Evolutionary conservation across 306 rosid genomes (phyloP).

Genomic region (Quercus wislizeni): DNA sequence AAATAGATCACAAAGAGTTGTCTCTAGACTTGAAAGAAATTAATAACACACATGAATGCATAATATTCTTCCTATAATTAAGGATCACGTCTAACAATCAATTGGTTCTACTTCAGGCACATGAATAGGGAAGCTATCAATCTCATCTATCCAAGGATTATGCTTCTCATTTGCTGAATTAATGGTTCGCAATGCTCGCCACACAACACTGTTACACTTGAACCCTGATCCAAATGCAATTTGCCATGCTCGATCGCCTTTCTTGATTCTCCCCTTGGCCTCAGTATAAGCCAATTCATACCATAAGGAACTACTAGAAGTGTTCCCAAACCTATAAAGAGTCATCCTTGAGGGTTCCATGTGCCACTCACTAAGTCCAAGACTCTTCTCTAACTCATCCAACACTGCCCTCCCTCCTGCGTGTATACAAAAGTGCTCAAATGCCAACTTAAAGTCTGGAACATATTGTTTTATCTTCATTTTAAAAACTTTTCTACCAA

Average conservation of each 20-base stretch:
- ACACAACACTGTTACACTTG: conserved; percentile 6
- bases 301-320: not conserved
- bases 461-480: not conserved
- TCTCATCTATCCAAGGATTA: not conserved
- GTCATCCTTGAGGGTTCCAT: conserved; percentile 7
- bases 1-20: not conserved
- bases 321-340: conserved; percentile 5
- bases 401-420: conserved; percentile 2
- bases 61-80: not conserved
- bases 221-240: conserved; percentile 6
- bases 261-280: conserved; percentile 2
- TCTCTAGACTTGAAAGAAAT: not conserved
- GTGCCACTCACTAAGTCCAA: not conserved
- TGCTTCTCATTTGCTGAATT: not conserved
- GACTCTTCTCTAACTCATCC: not conserved
- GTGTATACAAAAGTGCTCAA: not conserved
- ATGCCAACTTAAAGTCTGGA: not conserved
- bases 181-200: conserved; percentile 4
- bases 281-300: not conserved
- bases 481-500: not conserved
- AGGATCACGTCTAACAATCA: not conserved
- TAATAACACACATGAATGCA: not conserved
- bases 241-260: conserved; percentile 2
- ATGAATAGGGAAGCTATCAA: not conserved
- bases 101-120: not conserved